These are phyloP conservation scores for Martensiomyces pterosporus DNA, from an alignment of 192 early-diverging fungal species.

Conservation along the genomic window DNA sequence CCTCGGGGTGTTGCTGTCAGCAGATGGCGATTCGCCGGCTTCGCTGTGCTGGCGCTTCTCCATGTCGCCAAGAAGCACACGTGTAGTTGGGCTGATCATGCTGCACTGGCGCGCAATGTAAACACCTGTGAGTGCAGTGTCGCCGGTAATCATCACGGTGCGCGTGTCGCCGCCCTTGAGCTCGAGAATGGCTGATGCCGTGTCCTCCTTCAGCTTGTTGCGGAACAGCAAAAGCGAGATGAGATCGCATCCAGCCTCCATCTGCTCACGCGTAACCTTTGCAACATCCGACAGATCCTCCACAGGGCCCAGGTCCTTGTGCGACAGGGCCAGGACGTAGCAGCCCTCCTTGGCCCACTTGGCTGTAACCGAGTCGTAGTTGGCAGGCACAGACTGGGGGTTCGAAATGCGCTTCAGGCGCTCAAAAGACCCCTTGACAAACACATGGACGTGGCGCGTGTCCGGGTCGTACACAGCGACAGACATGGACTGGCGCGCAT, in stretches of 20 bases:
- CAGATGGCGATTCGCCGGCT: no score
- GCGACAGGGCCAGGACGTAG: conserved; percentile 75
- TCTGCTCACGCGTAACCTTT: conserved; percentile 52
- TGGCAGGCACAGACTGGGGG: conserved; percentile 46
- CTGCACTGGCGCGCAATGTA: conserved; percentile 67
- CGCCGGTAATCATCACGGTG: conserved; percentile 81
- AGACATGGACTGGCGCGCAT: conserved; percentile 70
- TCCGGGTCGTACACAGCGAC: conserved; percentile 59
- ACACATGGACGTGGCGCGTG: conserved; percentile 57
- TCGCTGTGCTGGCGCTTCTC: conserved; percentile 3
- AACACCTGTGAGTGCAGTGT: conserved; percentile 69
- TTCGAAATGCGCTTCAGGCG: conserved; percentile 54
- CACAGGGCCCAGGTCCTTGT: conserved; percentile 55
- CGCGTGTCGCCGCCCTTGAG: conserved; percentile 64
- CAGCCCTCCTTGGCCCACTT: conserved; percentile 66
- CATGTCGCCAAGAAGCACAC: conserved; percentile 58
- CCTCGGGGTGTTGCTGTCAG: background rate
- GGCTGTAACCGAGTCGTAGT: conserved; percentile 56
- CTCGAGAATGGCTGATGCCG: conserved; percentile 59
- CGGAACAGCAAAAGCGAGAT: conserved; percentile 68
- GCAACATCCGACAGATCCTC: conserved; percentile 37
- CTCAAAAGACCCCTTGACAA: conserved; percentile 79
- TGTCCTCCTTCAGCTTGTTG: conserved; percentile 73
- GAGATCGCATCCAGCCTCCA: conserved; percentile 56
- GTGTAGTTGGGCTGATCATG: conserved; percentile 54